Evolutionary conservation across 306 rosid species (phyloP).

Genomic region (Delonix regia): DNA sequence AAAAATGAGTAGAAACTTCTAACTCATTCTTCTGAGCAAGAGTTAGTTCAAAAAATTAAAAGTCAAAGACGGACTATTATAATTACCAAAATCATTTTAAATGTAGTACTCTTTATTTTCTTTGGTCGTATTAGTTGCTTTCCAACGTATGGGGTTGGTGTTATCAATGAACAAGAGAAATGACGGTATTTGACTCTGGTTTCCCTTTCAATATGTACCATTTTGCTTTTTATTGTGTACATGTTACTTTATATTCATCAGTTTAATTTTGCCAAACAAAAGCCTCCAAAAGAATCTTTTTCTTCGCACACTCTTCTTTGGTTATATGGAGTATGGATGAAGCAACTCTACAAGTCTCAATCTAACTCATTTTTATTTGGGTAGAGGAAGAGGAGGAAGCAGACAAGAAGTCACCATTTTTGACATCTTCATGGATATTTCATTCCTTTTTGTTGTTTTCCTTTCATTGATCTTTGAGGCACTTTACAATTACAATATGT

Average conservation of each 20-base stretch:
- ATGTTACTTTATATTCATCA: not conserved
- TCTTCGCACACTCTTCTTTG: not conserved
- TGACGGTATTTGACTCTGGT: not conserved
- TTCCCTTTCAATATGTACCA: not conserved
- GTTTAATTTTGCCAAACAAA: not conserved
- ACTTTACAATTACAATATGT: conserved; percentile 27
- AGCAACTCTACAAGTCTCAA: not conserved
- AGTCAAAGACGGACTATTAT: not conserved
- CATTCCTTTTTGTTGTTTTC: not conserved
- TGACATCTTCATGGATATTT: not conserved
- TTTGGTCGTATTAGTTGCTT: not conserved
- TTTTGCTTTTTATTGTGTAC: not conserved
- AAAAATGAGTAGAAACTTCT: too few relatives aligned
- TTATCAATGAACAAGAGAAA: not conserved
- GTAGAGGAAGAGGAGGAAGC: not conserved
- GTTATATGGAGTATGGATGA: not conserved
- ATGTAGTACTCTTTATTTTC: not conserved
- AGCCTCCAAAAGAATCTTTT: not conserved
- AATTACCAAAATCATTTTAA: not conserved
- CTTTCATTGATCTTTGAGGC: conserved; percentile 19
- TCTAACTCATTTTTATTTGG: not conserved
- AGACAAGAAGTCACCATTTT: conserved; percentile 13
- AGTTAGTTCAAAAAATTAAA: too few relatives aligned
- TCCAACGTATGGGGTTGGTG: not conserved
- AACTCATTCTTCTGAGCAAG: too few relatives aligned